These are phyloP conservation scores for Coffea canephora DNA, from an alignment of 257 asterid genomes.

Conservation along the genomic window DNA sequence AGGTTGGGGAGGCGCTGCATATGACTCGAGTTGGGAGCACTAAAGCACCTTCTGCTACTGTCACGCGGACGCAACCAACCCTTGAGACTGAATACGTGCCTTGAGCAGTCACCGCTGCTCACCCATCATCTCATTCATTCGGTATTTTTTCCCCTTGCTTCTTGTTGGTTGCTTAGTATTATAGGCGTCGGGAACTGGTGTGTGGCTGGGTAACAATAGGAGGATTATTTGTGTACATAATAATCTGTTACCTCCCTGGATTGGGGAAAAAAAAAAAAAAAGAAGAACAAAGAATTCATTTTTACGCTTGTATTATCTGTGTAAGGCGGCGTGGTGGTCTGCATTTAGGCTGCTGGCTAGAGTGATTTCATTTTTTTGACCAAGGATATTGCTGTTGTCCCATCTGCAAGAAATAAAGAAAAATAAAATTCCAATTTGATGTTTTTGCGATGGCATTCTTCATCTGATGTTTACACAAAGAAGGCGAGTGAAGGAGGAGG, in stretches of 20 bases:
- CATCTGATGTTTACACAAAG: background rate
- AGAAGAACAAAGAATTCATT: constrained; percentile 7
- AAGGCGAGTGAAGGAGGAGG: background rate
- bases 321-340: constrained; percentile 11
- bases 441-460: background rate
- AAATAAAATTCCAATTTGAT: background rate
- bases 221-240: constrained; percentile 25
- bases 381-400: constrained; percentile 6
- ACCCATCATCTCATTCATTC: background rate
- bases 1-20: constrained; percentile 43
- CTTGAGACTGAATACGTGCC: constrained; percentile 44
- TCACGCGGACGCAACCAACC: constrained; percentile 44
- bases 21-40: constrained; percentile 45
- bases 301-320: background rate
- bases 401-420: constrained; percentile 19
- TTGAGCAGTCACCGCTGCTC: background rate
- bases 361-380: constrained; percentile 7
- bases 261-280: background rate
- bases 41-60: constrained; percentile 46
- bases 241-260: constrained; percentile 13
- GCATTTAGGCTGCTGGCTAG: constrained; percentile 10
- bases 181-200: background rate
- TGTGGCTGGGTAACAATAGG: constrained; percentile 14
- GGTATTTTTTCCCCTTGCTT: background rate
- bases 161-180: background rate